Base-by-base conservation (phyloP, 2,329 filamentous ascomycete species). In the Botrytis aclada region DNA sequence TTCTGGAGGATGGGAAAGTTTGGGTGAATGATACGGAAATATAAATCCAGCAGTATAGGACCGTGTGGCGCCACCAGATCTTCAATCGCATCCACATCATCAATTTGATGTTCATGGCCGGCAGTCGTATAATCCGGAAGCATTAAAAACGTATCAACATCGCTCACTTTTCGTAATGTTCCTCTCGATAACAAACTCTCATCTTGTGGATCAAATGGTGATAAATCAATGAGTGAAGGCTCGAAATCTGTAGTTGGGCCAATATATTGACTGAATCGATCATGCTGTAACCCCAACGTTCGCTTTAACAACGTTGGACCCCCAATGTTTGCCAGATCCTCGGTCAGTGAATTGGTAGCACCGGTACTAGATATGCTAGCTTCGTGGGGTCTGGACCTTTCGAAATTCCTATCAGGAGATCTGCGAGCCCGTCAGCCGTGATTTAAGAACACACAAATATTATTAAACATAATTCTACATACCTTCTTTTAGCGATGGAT, bases 1-100 rank as follows among this genome's bases (percentile, higher is more conserved):
- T 94, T 95, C 80, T 96, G 92, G 56, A 96, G 86, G 77, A 97
- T 93, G 34, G 93, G 93, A 78, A 94, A 95, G 76, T 88, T 91
- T 0, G 93, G 93, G 80, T 96, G 93, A 34, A 96, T 90, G 74
- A 93, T 87, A 74, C 88, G 87, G 80, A 97, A 97, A 84, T 95
- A 97, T 56, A 96, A 84, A 77, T 94, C 91, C 76, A 97, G 88
- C 73, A 97, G 84, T 70, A 88, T 88, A 72, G 89, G 89, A n/a
- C 93, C 93, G 81, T 96, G 88, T 5, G 93, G 92, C 34, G 89
- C 87, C 47, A 97, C 91, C 58, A 94, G 85, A 71, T 88, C 87
- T 83, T 97, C 93, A 78, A 97, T 90, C 75, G 89, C 89, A 76
- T 91, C 89, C 76, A 89, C 83, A 77, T 93, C 90, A 70, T 92